Evolutionary conservation across 371 early-diverging fungal genomes (phyloP), one percentile per base, ranked within the genome.

Genomic region (Umbelopsis sp.): DNA sequence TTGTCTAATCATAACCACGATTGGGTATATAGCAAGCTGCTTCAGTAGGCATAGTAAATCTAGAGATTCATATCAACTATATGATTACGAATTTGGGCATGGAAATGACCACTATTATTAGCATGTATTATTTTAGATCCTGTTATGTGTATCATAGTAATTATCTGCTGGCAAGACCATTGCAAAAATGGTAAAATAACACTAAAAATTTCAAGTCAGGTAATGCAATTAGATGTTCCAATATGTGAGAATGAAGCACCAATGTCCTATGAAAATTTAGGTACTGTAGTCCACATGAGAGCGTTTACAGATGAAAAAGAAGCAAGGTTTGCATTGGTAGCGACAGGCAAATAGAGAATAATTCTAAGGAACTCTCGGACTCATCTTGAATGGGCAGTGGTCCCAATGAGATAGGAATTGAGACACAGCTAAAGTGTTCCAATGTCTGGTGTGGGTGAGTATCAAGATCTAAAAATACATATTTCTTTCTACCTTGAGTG

Each of bases 11-110:
- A 50, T 74, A 14, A 38, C 75, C 3, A 69, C 74, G 12, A 70
- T 68, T 0, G 76, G 69, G 20, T 79, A 73, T 29, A 45, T 74
- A 7, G 68, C 70, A 29, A 73, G 72, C 12, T 63, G 66, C n/a
- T 57, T 57, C 35, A 57, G 57, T 35, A 57, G 18, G 18, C 57
- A 29, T 18, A 29, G 32, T 6, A 11, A 29, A 57, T 18, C 57
- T 16, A 57, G 57, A 57, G 57, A 57, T 35, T 57, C 57, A 29
- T 57, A 35, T 29, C 57, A 29, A 8, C 18, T 57, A 18, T 57
- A 57, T 57, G 57, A 57, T 18, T 57, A 57, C n/a, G 57, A 57
- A 16, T 57, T 57, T 57, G 57, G 57, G 16, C 57, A 35, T 35
- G 35, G 35, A 35, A 57, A 57, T 35, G n/a, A 35, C 35, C 57